Percentiles rank a stretch among this genome's conserved stretches.
Conservation (phyloP, 2,329 filamentous ascomycete genomes). For the Albifimbria verrucaria region DNA sequence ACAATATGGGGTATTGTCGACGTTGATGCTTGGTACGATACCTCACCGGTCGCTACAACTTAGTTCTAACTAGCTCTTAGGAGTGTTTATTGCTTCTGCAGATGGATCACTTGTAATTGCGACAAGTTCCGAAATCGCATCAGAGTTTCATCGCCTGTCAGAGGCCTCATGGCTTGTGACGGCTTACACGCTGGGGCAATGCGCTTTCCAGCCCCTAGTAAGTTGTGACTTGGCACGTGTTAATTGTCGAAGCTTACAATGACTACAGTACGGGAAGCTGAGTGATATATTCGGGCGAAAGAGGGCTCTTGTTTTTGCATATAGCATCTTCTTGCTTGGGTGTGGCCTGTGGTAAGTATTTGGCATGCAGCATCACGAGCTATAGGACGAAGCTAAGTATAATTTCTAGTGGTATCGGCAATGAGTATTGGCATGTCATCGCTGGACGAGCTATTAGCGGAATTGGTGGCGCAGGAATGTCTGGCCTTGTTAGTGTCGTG, state of each 20-base stretch:
- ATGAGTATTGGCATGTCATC: slow-evolving; percentile 1
- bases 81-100: neutral
- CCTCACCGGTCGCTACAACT: neutral
- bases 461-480: slow-evolving; percentile 1
- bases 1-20: neutral
- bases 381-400: neutral
- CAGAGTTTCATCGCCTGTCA: slow-evolving; percentile 1
- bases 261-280: neutral
- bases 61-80: neutral
- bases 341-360: neutral
- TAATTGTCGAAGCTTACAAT: too few relatives aligned
- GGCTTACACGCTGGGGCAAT: neutral
- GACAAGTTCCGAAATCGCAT: neutral
- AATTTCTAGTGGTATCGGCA: neutral
- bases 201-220: neutral
- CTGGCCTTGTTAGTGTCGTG: neutral
- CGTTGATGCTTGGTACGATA: neutral
- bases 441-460: slow-evolving; percentile 1
- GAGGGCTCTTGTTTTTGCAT: neutral
- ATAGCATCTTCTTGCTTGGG: neutral
- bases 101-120: neutral
- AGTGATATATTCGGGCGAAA: slow-evolving; percentile 1
- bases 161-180: neutral
- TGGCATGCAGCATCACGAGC: neutral
- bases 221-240: too few relatives aligned